Evolutionary conservation across 257 asterid genomes (phyloP).

Genomic region (Handroanthus guayacan): DNA sequence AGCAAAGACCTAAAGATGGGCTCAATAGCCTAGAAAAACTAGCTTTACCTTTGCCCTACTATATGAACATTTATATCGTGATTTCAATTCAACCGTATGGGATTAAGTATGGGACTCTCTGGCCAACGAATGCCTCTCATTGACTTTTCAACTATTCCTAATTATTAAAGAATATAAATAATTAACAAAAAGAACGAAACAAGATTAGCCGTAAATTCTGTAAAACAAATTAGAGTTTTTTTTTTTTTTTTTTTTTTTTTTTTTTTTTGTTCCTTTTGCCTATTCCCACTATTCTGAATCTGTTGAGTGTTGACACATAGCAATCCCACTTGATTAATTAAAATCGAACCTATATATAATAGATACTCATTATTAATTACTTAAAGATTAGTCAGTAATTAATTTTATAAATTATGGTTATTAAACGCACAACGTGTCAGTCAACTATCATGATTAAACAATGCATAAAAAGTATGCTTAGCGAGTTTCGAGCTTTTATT

Average conservation of each 20-base stretch:
- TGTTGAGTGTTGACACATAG: slow-evolving; percentile 40
- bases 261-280: not conserved
- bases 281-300: not conserved
- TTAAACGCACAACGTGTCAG: slow-evolving; percentile 46
- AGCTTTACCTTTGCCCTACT: too few species aligned
- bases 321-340: slow-evolving; percentile 32
- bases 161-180: not conserved
- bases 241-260: too few species aligned
- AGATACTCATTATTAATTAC: not conserved
- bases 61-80: too few species aligned
- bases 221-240: not conserved
- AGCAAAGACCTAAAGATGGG: too few species aligned
- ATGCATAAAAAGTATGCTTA: slow-evolving; percentile 35
- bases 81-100: too few species aligned
- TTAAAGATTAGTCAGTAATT: slow-evolving; percentile 21
- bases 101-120: too few species aligned
- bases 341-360: not conserved
- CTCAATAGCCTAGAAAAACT: too few species aligned
- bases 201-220: not conserved
- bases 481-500: not conserved
- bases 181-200: not conserved
- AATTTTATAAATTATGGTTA: slow-evolving; percentile 39
- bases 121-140: not conserved
- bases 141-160: not conserved
- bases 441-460: slow-evolving; percentile 37